Conservation (phyloP, 345 rosid genomes). For the Salix udensis region DNA sequence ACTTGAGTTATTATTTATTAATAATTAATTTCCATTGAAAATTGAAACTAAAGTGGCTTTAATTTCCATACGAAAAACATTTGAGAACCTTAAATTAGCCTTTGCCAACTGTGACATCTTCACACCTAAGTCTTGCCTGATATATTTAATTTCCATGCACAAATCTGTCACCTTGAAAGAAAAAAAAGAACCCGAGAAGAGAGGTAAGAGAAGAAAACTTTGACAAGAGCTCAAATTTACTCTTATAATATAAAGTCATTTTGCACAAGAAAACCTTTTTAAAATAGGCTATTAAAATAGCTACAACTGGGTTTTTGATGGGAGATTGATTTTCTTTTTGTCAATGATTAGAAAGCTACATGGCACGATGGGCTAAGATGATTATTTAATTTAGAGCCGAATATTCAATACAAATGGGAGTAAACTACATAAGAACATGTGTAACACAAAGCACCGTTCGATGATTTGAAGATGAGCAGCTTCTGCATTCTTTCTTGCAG, state of each 20-base stretch:
- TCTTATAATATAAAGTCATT: not conserved
- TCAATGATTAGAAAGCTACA: slow-evolving; percentile 35
- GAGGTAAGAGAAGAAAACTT: not conserved
- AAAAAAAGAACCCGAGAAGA: too few relatives aligned
- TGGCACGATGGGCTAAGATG: slow-evolving; percentile 17
- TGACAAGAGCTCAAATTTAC: not conserved
- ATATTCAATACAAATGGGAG: slow-evolving; percentile 17
- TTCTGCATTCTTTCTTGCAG: not conserved
- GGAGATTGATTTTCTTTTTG: slow-evolving; percentile 5
- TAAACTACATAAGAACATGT: slow-evolving; percentile 5
- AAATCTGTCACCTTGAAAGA: too few relatives aligned
- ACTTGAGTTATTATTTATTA: too few relatives aligned
- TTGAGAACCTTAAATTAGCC: too few relatives aligned
- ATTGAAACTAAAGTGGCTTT: too few relatives aligned
- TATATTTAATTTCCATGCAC: too few relatives aligned
- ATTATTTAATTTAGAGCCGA: slow-evolving; percentile 16
- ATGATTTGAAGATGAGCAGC: not conserved
- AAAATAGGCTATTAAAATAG: slow-evolving; percentile 8
- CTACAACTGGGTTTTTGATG: slow-evolving; percentile 3
- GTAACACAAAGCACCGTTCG: not conserved
- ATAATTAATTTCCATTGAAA: too few relatives aligned
- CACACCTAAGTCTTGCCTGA: too few relatives aligned
- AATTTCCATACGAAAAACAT: too few relatives aligned
- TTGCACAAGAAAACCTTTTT: not conserved
- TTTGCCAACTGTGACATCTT: too few relatives aligned